Base-by-base conservation (phyloP, 768 basidiomycete genomes). In the Boletus sp. region DNA sequence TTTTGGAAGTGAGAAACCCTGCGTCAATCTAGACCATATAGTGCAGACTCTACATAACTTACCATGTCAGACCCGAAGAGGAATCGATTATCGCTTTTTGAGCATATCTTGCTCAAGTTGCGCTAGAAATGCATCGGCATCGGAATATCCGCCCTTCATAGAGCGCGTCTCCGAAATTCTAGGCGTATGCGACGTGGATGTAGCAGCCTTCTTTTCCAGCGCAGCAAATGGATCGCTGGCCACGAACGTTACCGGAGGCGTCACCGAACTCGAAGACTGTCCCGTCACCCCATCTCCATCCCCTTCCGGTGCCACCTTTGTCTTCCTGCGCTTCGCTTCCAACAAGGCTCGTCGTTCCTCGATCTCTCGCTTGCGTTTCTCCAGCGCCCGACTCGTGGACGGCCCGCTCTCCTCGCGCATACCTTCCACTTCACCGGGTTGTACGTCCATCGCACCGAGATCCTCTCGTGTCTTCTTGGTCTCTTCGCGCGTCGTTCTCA, bases 381-480 rank as follows among this genome's bases (percentile, higher is more conserved):
- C 85, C 50, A 75, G 58, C 36, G 79, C 78, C 54, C 84, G 74
- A 65, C 85, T 87, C 64, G 72, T 75, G 24, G 68, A 54, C 30
- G 60, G 60, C 40, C 48, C 58, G 18, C 67, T 60, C 30, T 70
- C 73, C 35, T 76, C 77, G 15, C 74, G 78, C 86, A 92, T 87
- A 3, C 91, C 92, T 66, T 92, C 91, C 17, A 86, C 74, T 64
- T 89, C 87, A n/a, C 90, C 88, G 5, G 86, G 83, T 53, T 70
- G 75, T 55, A 84, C 66, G 65, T 89, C 83, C 40, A 79, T 68
- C 4, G 86, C 88, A 14, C 84, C 88, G 17, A 74, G 60, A 51
- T 86, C 86, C 60, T 80, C 77, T 61, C 87, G 76, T 29, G 75
- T 77, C 58, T 76, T 75, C 66, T 83, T 83, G 1, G 94, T 96